Conservation (phyloP, 2,329 filamentous ascomycete genomes). For the Fusarium liriodendri region DNA sequence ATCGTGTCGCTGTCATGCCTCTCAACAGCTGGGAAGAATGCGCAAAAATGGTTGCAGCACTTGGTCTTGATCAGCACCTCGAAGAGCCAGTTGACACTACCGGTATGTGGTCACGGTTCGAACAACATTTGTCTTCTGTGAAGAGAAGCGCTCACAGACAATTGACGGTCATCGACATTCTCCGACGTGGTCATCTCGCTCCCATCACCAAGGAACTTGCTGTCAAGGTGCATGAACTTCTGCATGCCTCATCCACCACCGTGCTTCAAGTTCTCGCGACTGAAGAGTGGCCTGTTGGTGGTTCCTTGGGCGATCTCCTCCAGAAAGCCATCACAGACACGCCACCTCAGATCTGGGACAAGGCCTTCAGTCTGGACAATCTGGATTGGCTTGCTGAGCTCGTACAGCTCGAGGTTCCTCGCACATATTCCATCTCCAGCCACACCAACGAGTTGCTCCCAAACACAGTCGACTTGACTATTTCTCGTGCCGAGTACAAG, state of each 20-base stretch:
- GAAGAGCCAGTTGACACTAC: conserved; percentile 54
- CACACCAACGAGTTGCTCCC: conserved; percentile 62
- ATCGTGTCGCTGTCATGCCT: conserved; percentile 65
- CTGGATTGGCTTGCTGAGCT: conserved; percentile 60
- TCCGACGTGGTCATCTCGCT: conserved; percentile 62
- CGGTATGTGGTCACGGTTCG: conserved; percentile 59
- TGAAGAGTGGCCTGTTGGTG: conserved; percentile 63
- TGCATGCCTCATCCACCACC: conserved; percentile 61
- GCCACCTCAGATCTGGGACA: conserved; percentile 61
- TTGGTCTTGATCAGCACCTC: conserved; percentile 60
- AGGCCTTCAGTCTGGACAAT: conserved; percentile 58
- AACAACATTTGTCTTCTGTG: conserved; percentile 57
- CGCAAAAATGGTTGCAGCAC: conserved; percentile 63
- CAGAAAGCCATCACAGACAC: conserved; percentile 61
- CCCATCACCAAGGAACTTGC: conserved; percentile 64
- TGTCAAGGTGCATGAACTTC: conserved; percentile 59
- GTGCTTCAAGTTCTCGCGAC: conserved; percentile 62
- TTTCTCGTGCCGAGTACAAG: conserved; percentile 63
- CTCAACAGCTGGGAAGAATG: conserved; percentile 66
- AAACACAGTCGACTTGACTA: conserved; percentile 61
- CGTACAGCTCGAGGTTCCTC: conserved; percentile 60
- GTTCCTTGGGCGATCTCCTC: conserved; percentile 61
- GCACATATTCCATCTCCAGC: conserved; percentile 65
- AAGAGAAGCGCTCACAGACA: conserved; percentile 40
- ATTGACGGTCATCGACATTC: conserved; percentile 60